Conservation (phyloP, 768 basidiomycete genomes). For the Lactifluus hygrophoroides region DNA sequence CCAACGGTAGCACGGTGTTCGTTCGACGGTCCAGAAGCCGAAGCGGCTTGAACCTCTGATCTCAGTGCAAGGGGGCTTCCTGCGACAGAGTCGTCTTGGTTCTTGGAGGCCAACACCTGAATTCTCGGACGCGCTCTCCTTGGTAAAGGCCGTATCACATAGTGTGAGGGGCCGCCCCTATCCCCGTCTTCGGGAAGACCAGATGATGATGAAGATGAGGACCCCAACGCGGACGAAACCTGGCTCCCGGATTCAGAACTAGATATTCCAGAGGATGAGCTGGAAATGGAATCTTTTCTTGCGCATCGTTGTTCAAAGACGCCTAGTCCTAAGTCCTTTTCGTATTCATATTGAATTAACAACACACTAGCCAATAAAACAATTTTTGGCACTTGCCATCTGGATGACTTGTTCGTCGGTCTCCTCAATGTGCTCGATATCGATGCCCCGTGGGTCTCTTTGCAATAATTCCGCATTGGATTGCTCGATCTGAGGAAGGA, state of each 20-base stretch:
- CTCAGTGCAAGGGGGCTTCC: not conserved
- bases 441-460: constrained; percentile 47
- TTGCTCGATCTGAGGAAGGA: constrained; percentile 57
- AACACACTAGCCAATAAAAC: not conserved
- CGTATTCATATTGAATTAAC: not conserved
- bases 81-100: not conserved
- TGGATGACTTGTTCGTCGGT: constrained; percentile 50
- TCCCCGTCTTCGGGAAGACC: not conserved
- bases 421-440: constrained; percentile 55
- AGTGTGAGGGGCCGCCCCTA: not conserved
- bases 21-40: too few species aligned
- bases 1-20: not conserved
- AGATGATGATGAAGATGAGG: not conserved
- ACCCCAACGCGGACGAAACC: not conserved
- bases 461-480: constrained; percentile 49
- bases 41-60: not conserved
- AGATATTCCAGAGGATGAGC: constrained; percentile 12
- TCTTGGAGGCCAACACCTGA: not conserved
- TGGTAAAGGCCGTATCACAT: not conserved
- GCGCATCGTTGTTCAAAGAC: constrained; percentile 22
- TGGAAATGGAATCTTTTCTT: constrained; percentile 12
- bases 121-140: constrained; percentile 1
- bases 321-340: constrained; percentile 23
- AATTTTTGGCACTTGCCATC: constrained; percentile 36
- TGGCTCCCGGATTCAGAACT: not conserved